Evolutionary conservation across 2,329 filamentous ascomycete species (phyloP).

Genomic region (Pseudogymnoascus pannorum): DNA sequence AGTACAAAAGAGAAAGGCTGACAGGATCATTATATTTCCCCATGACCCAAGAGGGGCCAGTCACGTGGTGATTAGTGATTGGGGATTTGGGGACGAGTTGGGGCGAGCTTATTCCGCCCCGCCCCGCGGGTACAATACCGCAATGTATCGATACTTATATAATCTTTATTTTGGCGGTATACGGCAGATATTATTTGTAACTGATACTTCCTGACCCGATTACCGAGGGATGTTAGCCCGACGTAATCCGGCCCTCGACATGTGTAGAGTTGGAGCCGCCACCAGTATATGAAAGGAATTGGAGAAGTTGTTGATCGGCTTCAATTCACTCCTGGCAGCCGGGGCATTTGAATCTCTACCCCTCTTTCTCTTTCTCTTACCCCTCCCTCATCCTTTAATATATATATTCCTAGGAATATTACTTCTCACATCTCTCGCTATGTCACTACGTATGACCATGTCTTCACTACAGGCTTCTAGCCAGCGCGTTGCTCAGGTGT

Average conservation of each 20-base stretch:
- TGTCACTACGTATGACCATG: slow-evolving; percentile 25
- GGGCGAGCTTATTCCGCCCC: slow-evolving; percentile 4
- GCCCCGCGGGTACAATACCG: not conserved
- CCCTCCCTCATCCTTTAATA: not conserved
- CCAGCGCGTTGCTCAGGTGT: slow-evolving; percentile 39
- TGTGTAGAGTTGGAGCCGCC: not conserved
- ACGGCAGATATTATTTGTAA: not conserved
- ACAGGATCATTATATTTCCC: slow-evolving; percentile 3
- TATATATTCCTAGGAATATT: not conserved
- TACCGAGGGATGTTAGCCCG: not conserved
- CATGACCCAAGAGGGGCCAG: not conserved
- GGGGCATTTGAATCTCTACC: not conserved
- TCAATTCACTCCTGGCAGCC: not conserved
- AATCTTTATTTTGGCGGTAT: not conserved
- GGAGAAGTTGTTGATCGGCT: not conserved
- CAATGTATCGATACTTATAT: not conserved
- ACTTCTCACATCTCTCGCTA: slow-evolving; percentile 19
- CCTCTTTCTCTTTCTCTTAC: not conserved
- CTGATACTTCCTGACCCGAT: not conserved
- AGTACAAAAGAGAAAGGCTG: not conserved
- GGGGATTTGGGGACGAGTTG: not conserved
- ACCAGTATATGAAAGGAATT: slow-evolving; percentile 4
- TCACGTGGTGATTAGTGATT: not conserved
- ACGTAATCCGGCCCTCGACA: slow-evolving; percentile 2
- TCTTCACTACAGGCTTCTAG: slow-evolving; percentile 20